Evolutionary conservation across 2,329 filamentous ascomycete genomes (phyloP).

Genomic region (Trichothecium roseum): DNA sequence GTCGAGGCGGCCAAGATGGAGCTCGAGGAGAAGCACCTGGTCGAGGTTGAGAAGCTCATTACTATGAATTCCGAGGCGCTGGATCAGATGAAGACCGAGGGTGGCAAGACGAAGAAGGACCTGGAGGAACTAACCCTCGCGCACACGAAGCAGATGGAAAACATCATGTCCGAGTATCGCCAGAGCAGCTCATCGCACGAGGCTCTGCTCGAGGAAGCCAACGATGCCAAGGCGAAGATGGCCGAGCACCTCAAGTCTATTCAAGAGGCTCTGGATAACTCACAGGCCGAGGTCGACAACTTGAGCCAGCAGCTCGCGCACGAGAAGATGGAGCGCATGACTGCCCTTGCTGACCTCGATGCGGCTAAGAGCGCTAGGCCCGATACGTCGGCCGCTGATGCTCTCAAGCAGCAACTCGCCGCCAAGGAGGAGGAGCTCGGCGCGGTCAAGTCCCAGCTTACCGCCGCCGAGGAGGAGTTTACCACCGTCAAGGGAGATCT

Average conservation of each 20-base stretch:
- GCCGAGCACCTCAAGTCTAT: conserved; percentile 24
- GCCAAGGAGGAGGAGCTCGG: conserved; percentile 35
- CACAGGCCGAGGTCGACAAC: conserved; percentile 36
- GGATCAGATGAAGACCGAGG: conserved; percentile 28
- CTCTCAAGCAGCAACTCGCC: conserved; percentile 38
- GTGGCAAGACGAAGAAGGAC: conserved; percentile 26
- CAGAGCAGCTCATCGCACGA: conserved; percentile 20
- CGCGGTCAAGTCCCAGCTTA: conserved; percentile 28
- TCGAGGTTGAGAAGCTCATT: conserved; percentile 36
- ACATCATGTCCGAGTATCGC: conserved; percentile 28
- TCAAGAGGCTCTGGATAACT: conserved; percentile 32
- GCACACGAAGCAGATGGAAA: conserved; percentile 27
- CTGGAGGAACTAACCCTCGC: conserved; percentile 28
- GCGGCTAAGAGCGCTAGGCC: conserved; percentile 44
- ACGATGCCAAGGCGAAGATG: conserved; percentile 23
- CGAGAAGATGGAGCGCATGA: conserved; percentile 50
- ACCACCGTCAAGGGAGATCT: conserved; percentile 28
- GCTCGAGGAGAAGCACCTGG: conserved; percentile 32
- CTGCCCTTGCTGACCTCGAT: conserved; percentile 50
- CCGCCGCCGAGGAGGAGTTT: conserved; percentile 22
- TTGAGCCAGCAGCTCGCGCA: conserved; percentile 44
- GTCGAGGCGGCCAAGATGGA: conserved; percentile 30
- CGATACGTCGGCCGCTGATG: conserved; percentile 44
- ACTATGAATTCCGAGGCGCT: conserved; percentile 30
- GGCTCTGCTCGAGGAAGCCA: conserved; percentile 24